phyloP scores from a whole-genome alignment of 768 basidiomycete species.

The Tulasnella sp. region DNA sequence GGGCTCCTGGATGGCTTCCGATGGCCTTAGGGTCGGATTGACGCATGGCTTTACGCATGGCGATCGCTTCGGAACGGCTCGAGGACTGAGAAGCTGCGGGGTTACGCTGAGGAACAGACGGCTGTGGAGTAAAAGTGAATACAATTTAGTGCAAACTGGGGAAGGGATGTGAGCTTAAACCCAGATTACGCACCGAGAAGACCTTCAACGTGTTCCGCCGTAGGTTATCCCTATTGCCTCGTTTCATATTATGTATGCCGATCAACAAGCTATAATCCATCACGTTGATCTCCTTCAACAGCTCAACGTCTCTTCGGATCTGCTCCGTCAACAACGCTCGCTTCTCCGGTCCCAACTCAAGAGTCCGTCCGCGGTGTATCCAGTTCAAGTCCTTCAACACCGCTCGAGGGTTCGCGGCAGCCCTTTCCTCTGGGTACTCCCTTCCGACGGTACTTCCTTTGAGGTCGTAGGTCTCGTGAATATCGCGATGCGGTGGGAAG shows the following conservation, averaged over 20 bases:
- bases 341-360: conserved; percentile 97
- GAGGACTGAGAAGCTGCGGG: conserved; percentile 58
- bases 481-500: conserved; percentile 94
- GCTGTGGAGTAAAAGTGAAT: conserved; percentile 49
- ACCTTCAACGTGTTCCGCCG: conserved; percentile 89
- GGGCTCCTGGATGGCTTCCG: conserved; percentile 52
- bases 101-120: conserved; percentile 67
- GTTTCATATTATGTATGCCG: conserved; percentile 87
- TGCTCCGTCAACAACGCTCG: conserved; percentile 89
- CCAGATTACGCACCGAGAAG: conserved; percentile 71
- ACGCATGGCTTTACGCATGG: conserved; percentile 84
- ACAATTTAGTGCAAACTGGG: not conserved
- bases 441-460: conserved; percentile 94
- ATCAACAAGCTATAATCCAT: conserved; percentile 98
- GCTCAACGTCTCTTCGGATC: conserved; percentile 81
- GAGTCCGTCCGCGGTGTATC: conserved; percentile 74
- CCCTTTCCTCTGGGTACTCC: conserved; percentile 82
- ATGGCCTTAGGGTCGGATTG: conserved; percentile 77
- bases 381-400: conserved; percentile 97
- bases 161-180: not conserved
- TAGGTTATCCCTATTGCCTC: conserved; percentile 91
- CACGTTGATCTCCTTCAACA: conserved; percentile 78
- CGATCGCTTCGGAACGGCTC: conserved; percentile 73
- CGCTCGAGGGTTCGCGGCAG: conserved; percentile 75
- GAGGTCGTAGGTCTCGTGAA: conserved; percentile 97